Conservation (phyloP, 2,329 filamentous ascomycete species). For the Fusarium subglutinans region DNA sequence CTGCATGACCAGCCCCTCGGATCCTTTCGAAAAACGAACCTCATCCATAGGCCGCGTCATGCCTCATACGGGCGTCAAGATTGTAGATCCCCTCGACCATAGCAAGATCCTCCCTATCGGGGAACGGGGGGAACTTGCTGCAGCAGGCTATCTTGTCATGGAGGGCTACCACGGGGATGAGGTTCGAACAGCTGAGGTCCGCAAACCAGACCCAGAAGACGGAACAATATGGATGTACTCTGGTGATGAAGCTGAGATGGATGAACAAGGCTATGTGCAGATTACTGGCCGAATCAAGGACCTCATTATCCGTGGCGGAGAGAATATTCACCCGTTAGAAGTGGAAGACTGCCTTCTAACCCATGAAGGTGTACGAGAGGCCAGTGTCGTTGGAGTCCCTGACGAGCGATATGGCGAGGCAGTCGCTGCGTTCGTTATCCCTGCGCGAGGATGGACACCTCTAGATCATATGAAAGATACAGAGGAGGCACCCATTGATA, state of each 20-base stretch:
- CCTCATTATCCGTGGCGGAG: constrained; percentile 91
- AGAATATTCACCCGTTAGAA: constrained; percentile 95
- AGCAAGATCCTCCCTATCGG: constrained; percentile 68
- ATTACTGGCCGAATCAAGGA: constrained; percentile 96
- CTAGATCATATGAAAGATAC: constrained; percentile 33
- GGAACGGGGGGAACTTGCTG: constrained; percentile 80
- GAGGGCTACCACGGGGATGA: constrained; percentile 87
- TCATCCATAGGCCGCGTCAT: constrained; percentile 81
- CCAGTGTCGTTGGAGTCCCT: constrained; percentile 83
- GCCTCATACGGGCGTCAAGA: constrained; percentile 80
- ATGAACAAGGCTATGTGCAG: constrained; percentile 80
- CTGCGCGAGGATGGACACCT: constrained; percentile 45
- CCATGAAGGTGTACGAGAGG: constrained; percentile 76
- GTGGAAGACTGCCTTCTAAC: constrained; percentile 87
- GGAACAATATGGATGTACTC: constrained; percentile 85
- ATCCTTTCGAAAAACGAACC: constrained; percentile 78
- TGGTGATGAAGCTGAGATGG: constrained; percentile 91
- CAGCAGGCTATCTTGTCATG: constrained; percentile 89
- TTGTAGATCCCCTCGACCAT: constrained; percentile 76
- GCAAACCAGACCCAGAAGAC: constrained; percentile 56
- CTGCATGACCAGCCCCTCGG: constrained; percentile 83
- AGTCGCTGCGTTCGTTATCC: constrained; percentile 84
- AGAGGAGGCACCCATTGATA: constrained; percentile 26
- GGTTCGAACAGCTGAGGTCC: constrained; percentile 73
- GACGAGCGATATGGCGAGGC: constrained; percentile 87